Percentiles rank a stretch among this genome's conserved stretches.
These are phyloP conservation scores for Tolypocladium tundrense DNA, from an alignment of 2,329 filamentous ascomycete genomes.

Conservation along the genomic window DNA sequence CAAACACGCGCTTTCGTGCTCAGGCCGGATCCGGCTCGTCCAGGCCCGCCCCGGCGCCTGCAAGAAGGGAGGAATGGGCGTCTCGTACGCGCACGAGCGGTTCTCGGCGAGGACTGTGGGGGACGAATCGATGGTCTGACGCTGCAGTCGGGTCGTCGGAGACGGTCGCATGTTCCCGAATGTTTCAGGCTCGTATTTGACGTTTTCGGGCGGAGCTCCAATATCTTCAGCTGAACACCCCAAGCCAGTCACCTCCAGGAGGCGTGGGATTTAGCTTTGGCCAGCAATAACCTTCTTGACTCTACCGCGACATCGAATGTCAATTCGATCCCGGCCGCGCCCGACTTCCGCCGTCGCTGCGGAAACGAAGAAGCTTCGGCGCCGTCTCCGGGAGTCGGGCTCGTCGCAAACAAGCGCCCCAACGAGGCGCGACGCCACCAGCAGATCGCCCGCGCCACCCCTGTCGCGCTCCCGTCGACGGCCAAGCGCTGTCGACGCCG, in stretches of 20 bases:
- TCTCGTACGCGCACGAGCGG: neutral
- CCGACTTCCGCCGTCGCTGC: neutral
- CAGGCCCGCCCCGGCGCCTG: too few species aligned
- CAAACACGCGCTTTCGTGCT: neutral
- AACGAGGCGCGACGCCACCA: neutral
- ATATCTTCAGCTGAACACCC: neutral
- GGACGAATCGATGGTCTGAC: neutral
- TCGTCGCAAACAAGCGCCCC: neutral
- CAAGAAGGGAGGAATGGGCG: neutral
- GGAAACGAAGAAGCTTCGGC: neutral
- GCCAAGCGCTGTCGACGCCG: too few species aligned
- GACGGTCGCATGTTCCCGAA: neutral
- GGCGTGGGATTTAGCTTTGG: too few species aligned
- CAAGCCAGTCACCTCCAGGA: too few species aligned
- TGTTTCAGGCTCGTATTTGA: too few species aligned
- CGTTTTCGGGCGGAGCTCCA: neutral
- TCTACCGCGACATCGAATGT: too few species aligned
- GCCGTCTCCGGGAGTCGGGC: neutral
- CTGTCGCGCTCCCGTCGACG: neutral
- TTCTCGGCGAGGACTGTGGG: neutral
- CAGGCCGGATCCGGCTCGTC: neutral
- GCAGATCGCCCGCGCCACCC: neutral
- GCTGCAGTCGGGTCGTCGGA: neutral
- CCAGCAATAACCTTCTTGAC: too few species aligned
- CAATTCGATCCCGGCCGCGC: too few species aligned